Evolutionary conservation across 1,284 basidiomycete genomes (phyloP).

Genomic region (Microbotryum intermedium): DNA sequence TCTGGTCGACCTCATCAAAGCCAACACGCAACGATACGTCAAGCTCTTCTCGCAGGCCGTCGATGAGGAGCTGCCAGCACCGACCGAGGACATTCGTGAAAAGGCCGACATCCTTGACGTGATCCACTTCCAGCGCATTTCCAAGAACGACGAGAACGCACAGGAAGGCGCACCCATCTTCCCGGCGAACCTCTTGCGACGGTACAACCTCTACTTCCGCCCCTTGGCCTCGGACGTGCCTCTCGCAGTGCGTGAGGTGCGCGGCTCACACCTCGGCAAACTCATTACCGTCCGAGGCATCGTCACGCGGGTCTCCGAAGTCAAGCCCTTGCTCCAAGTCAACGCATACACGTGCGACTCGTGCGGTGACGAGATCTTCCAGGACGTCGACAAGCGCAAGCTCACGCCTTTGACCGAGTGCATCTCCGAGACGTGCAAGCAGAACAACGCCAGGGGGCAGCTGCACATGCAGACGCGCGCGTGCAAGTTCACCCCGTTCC

Average conservation of each 20-base stretch:
- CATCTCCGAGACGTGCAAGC: conserved; percentile 69
- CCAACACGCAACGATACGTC: conserved; percentile 85
- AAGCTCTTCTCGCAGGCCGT: conserved; percentile 82
- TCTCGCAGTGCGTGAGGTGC: conserved; percentile 85
- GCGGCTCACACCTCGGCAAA: conserved; percentile 73
- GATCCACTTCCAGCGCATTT: conserved; percentile 81
- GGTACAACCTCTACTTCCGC: conserved; percentile 93
- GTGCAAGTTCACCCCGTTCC: conserved; percentile 94
- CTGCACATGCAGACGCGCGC: conserved; percentile 97
- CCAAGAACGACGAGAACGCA: conserved; percentile 71
- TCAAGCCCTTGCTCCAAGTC: conserved; percentile 92
- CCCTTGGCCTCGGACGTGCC: conserved; percentile 60
- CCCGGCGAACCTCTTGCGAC: conserved; percentile 78
- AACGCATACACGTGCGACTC: conserved; percentile 98
- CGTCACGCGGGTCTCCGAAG: conserved; percentile 95
- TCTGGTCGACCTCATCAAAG: conserved; percentile 64
- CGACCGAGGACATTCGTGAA: conserved; percentile 78
- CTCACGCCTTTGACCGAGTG: conserved; percentile 86
- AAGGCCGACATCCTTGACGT: conserved; percentile 78
- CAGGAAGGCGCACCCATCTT: conserved; percentile 55
- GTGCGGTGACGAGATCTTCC: conserved; percentile 97
- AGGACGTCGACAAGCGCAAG: conserved; percentile 88
- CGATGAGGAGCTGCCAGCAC: conserved; percentile 75
- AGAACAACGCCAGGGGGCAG: conserved; percentile 80
- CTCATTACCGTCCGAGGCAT: conserved; percentile 95